Evolutionary conservation across 1,284 basidiomycete species (phyloP).

Genomic region (Pisolithus thermaeus): DNA sequence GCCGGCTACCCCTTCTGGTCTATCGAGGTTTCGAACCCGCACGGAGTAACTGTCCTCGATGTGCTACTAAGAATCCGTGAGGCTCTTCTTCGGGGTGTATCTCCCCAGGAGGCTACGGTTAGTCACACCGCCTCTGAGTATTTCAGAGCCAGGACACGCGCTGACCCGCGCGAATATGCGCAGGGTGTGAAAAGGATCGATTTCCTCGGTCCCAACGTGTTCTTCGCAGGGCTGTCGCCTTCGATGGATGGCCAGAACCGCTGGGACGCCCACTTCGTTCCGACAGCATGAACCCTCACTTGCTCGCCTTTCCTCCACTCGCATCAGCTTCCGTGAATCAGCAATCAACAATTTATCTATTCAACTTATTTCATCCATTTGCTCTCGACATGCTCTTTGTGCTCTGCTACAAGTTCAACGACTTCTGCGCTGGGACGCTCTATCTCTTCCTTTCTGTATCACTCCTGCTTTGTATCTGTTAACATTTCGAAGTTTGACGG

Average conservation of each 20-base stretch:
- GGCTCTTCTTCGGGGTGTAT: slow-evolving; percentile 21
- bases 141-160: slow-evolving; percentile 21
- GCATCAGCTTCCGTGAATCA: not conserved
- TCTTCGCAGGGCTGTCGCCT: slow-evolving; percentile 21
- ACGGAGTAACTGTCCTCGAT: slow-evolving; percentile 25
- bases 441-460: not conserved
- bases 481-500: not conserved
- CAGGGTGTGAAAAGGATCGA: slow-evolving; percentile 30
- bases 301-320: not conserved
- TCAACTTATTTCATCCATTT: not conserved
- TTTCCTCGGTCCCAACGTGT: slow-evolving; percentile 28
- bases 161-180: slow-evolving; percentile 30
- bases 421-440: not conserved
- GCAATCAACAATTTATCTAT: not conserved
- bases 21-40: slow-evolving; percentile 25
- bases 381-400: not conserved
- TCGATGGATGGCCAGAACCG: slow-evolving; percentile 18
- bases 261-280: slow-evolving; percentile 24
- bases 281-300: not conserved
- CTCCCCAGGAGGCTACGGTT: slow-evolving; percentile 22
- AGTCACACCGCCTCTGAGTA: slow-evolving; percentile 22
- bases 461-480: not conserved
- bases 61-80: slow-evolving; percentile 25
- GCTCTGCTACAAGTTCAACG: not conserved
- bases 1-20: slow-evolving; percentile 22